Evolutionary conservation across 257 asterid genomes (phyloP), one percentile per base, ranked within the genome.

Genomic region (Striga asiatica): DNA sequence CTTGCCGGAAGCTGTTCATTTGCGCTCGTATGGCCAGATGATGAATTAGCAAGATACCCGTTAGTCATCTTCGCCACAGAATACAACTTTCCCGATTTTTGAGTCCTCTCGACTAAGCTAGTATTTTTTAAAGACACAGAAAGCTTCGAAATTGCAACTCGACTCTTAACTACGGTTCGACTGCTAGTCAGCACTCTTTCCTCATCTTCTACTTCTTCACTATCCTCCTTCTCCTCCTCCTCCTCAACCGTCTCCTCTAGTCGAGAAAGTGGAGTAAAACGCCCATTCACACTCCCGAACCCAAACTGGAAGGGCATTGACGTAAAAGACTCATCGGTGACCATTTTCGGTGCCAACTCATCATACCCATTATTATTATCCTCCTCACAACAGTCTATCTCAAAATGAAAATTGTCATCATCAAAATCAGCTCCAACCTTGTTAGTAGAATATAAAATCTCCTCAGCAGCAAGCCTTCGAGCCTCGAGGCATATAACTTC

Each of bases 1-100:
- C 95, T 82, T 9, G 81, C 74, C 12, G 93, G 95, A 29, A 92
- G 89, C 78, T 88, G 98, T 66, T 84, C 98, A n/a, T 81, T 84
- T 12, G 97, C 98, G 31, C 98, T 91, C 63, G 95, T 73, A 61
- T 77, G 89, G 17, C 85, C 86, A 9, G 95, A 87, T 8, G 94
- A 88, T 20, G 93, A 77, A 52, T 67, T 76, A 6, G 75, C 53
- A 61, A 68, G 70, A 62, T 66, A 62, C 25, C 73, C 61, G 54
- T n/a, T n/a, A n/a, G n/a, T n/a, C n/a, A n/a, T n/a, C n/a, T n/a
- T n/a, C n/a, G n/a, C n/a, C n/a, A n/a, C n/a, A n/a, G n/a, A n/a
- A n/a, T n/a, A n/a, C n/a, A n/a, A n/a, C n/a, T n/a, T n/a, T n/a
- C n/a, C n/a, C n/a, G 70, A 71, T 63, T 80, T 81, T 52, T 61